Percentiles rank a stretch among this genome's conserved stretches.
Conservation (phyloP, 768 basidiomycete species). For the Collybia mongolica region DNA sequence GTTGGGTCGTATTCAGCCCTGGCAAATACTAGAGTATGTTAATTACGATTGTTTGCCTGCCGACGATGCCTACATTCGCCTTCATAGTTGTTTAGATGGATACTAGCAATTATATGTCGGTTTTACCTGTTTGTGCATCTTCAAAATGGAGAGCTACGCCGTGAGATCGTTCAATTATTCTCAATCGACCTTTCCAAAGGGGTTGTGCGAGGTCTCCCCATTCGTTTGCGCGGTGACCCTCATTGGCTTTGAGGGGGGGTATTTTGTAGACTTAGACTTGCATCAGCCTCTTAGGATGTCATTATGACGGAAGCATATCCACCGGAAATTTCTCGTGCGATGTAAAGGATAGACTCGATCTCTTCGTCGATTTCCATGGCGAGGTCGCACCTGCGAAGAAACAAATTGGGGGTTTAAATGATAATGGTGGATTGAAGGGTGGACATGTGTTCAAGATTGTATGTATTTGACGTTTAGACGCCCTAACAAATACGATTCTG, state of each 20-base stretch:
- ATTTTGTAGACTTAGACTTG: constrained; percentile 78
- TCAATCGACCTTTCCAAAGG: constrained; percentile 89
- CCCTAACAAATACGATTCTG: too few species aligned
- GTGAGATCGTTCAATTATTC: constrained; percentile 76
- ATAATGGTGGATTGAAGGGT: neutral
- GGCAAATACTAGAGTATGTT: constrained; percentile 69
- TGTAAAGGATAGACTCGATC: constrained; percentile 86
- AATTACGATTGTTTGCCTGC: constrained; percentile 10
- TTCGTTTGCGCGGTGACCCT: constrained; percentile 88
- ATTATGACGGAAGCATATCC: constrained; percentile 16
- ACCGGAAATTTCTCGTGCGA: constrained; percentile 92
- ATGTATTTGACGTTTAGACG: too few species aligned
- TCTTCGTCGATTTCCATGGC: constrained; percentile 69
- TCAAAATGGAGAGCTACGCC: constrained; percentile 77
- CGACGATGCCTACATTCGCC: constrained; percentile 60
- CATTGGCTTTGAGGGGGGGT: constrained; percentile 80
- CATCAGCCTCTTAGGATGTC: constrained; percentile 10
- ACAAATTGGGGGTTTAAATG: neutral
- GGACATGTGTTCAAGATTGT: neutral
- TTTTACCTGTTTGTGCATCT: constrained; percentile 73
- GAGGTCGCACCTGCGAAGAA: too few species aligned
- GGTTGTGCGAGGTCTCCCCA: constrained; percentile 87
- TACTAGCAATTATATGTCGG: constrained; percentile 1
- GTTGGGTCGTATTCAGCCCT: constrained; percentile 77
- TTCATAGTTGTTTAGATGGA: constrained; percentile 19